A percentile compares a stretch with the other conserved stretches of the same genome.
Conservation (phyloP, 2,329 filamentous ascomycete genomes). For the Fusarium sp. region DNA sequence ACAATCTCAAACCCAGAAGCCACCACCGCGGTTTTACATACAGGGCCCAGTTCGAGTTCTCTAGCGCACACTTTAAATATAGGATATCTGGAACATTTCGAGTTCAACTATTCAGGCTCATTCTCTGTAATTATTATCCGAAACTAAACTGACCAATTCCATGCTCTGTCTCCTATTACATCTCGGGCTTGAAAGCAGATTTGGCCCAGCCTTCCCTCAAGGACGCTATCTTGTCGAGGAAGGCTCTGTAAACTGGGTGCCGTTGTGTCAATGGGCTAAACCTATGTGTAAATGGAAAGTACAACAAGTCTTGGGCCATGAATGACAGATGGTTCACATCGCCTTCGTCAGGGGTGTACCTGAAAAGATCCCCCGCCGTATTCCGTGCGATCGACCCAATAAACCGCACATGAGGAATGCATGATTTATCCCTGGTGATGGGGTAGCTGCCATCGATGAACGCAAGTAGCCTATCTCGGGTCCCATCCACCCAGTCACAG, state of each 20-base stretch:
- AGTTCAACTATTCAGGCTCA: neutral
- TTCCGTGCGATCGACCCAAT: neutral
- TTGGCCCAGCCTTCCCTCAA: neutral
- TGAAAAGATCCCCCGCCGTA: neutral
- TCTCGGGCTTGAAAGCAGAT: neutral
- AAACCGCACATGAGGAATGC: neutral
- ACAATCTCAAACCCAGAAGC: no score
- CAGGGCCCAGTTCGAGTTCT: no score
- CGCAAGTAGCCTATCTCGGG: neutral
- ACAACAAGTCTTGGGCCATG: neutral
- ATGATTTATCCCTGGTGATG: neutral
- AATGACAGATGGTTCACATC: neutral
- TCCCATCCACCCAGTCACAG: neutral
- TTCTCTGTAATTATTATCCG: fast-evolving
- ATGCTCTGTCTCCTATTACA: neutral
- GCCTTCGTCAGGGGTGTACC: neutral
- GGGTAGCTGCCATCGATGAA: neutral
- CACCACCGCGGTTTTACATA: no score
- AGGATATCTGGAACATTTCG: neutral
- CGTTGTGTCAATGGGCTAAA: neutral
- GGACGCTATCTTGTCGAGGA: neutral
- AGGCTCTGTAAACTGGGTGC: no score
- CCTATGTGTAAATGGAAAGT: neutral
- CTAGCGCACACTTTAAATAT: neutral
- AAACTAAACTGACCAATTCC: neutral